Percentiles rank a stretch among this genome's conserved stretches.
These are phyloP conservation scores for Aspergillus proliferans DNA, from an alignment of 2,329 filamentous ascomycete genomes.

Conservation along the genomic window DNA sequence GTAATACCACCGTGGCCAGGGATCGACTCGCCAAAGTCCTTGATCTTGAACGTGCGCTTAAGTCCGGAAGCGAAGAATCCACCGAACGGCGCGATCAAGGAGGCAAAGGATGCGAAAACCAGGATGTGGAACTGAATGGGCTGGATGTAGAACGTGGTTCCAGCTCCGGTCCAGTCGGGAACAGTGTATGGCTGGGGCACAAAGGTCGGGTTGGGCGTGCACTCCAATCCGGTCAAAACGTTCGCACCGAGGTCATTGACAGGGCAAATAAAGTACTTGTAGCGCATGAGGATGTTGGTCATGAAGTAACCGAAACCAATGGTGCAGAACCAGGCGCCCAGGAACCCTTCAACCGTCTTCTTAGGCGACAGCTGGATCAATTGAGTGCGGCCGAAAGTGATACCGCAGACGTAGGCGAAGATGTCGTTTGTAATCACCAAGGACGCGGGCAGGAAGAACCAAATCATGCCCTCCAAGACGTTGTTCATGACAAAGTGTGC, in stretches of 20 bases:
- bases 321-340: constrained; percentile 94
- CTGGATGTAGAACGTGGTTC: constrained; percentile 67
- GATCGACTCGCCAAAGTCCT: constrained; percentile 98
- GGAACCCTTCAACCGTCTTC: constrained; percentile 97
- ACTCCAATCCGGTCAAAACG: constrained; percentile 82
- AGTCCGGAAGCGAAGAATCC: constrained; percentile 97
- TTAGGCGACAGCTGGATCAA: constrained; percentile 97
- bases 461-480: constrained; percentile 98
- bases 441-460: constrained; percentile 94
- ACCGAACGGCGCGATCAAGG: constrained; percentile 92
- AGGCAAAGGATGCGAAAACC: constrained; percentile 85
- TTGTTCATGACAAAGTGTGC: constrained; percentile 99
- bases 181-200: constrained; percentile 67
- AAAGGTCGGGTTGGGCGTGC: constrained; percentile 88
- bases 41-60: constrained; percentile 99
- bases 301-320: constrained; percentile 76
- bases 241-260: constrained; percentile 95
- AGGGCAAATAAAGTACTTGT: constrained; percentile 97
- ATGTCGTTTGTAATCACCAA: constrained; percentile 99
- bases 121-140: constrained; percentile 94
- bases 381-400: constrained; percentile 92
- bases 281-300: constrained; percentile 77
- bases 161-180: constrained; percentile 64
- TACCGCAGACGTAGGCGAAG: constrained; percentile 94
- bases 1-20: constrained; percentile 97